Percentiles rank a stretch among this genome's conserved stretches.
Evolutionary conservation across 2,329 filamentous ascomycete genomes (phyloP).

Genomic region (Biscogniauxia mediterranea): DNA sequence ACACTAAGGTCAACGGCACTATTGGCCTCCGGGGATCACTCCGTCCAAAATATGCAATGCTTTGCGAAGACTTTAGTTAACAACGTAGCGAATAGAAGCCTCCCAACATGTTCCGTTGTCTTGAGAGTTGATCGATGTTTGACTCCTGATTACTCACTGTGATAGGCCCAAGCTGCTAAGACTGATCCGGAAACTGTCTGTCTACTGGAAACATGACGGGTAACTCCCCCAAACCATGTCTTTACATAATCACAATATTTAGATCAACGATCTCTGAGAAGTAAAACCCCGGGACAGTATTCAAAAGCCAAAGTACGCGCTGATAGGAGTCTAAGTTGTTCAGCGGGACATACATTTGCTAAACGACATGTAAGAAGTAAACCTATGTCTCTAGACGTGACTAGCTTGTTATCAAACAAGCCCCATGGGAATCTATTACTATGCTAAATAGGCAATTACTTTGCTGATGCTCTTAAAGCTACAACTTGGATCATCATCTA

Average conservation of each 20-base stretch:
- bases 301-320: not conserved
- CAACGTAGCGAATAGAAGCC: not conserved
- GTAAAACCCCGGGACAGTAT: not conserved
- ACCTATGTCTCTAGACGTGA: not conserved
- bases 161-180: not conserved
- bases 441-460: not conserved
- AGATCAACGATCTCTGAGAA: not conserved
- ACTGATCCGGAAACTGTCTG: not conserved
- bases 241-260: not conserved
- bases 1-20: not conserved
- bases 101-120: not conserved
- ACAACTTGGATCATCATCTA: not conserved
- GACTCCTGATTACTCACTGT: not conserved
- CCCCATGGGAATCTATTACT: not conserved
- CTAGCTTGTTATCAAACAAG: not conserved
- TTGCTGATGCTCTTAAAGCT: not conserved
- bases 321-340: not conserved
- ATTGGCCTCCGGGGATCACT: not conserved
- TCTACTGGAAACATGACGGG: not conserved
- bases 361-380: not conserved
- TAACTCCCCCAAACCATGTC: not conserved
- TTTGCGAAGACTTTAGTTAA: not conserved
- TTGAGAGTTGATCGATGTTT: not conserved
- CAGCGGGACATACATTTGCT: not conserved
- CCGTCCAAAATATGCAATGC: not conserved